Base-by-base conservation (phyloP, 2,329 filamentous ascomycete genomes). In the Grosmannia serpens region DNA sequence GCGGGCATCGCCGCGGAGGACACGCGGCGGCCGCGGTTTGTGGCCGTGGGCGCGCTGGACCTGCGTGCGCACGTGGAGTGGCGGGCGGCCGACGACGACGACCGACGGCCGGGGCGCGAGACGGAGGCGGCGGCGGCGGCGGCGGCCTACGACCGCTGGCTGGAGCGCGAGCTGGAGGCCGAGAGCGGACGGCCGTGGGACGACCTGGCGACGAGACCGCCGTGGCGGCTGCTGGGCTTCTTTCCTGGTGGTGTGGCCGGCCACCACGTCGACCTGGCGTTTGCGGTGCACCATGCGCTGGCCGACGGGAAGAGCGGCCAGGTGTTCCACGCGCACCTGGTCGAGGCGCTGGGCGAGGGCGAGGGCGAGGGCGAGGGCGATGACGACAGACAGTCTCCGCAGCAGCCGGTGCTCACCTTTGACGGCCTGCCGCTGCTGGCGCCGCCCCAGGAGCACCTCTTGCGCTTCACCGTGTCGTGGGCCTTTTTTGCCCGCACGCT, bases 251-350 rank as follows among this genome's bases (percentile, higher is more conserved):
- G 54, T 1, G 53, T 64, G 5, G 64, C 68, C 63, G 74, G 38
- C 49, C 41, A 20, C 20, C 41, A 44, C 17, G 20, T 68, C 31
- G 73, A 81, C 54, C 60, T 80, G 15, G 62, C 75, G 7, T 79
- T 82, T 62, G 70, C 73, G 6, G 78, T 71, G 38, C 81, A 84
- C 61, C 81, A 84, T 62, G 70, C 73, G 0, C 68, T 83, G 22
- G 72, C 73, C 27, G 81, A 84, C 62, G 81, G 81, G 1, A 69
- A 73, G 15, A 75, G 75, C 62, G 76, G 74, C 0, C 67, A 69
- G 31, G 64, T 73, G 2, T 82, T 84, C 62, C 81, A 84, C 61
- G 66, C 71, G 33, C 68, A 71, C 1, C 67, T 84, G 0, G 70
- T 78, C 4, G 63, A 67, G 3, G 72, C 77, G 4, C 68, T 83